Base-by-base conservation (phyloP, 2,329 filamentous ascomycete species). In the Pseudogymnoascus sp. region DNA sequence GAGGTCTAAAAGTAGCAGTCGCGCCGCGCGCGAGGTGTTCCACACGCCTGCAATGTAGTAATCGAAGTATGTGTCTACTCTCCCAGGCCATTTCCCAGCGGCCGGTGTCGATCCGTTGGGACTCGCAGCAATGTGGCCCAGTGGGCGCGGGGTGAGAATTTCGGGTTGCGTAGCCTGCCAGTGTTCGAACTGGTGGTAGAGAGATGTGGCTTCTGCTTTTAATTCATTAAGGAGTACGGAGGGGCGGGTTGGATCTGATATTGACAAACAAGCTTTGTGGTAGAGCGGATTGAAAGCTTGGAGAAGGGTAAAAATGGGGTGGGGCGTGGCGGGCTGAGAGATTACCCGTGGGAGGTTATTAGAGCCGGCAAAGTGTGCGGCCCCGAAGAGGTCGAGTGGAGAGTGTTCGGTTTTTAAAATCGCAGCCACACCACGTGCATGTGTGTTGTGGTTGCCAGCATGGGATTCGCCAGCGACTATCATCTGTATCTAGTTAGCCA, bases 1-100 rank as follows among this genome's bases (percentile, higher is more conserved):
- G 21, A 84, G 71, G 17, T 80, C 78, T 4, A 79, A 76, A 12
- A 85, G 74, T 41, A 82, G 76, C 33, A 85, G 74, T 4, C 83
- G 76, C 7, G 78, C 77, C 13, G 78, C 77, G 13, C 83, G 77
- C 66, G 77, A 75, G 74, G 82, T 75, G 69, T 85, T 85, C 78
- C 79, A 82, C 5, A 84, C 75, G 64, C 78, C 80, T 17, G 79
- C 79, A 41, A 83, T 80, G 77, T 79, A 85, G 51, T 84, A 75
- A 68, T 85, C 82, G 48, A 75, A 74, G 68, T 85, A 86, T 2
- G 80, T 74, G 67, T 86, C 82, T 36, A 85, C 78, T 5, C 80
- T 77, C 2, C 83, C 83, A 0, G 83, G 83, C 66, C 80, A 85
- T 0, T 81, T 80, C 63, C 83, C 81, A 3, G 79, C 80, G 62